Conservation (phyloP, 768 basidiomycete genomes). For the Rhizopogon salebrosus region DNA sequence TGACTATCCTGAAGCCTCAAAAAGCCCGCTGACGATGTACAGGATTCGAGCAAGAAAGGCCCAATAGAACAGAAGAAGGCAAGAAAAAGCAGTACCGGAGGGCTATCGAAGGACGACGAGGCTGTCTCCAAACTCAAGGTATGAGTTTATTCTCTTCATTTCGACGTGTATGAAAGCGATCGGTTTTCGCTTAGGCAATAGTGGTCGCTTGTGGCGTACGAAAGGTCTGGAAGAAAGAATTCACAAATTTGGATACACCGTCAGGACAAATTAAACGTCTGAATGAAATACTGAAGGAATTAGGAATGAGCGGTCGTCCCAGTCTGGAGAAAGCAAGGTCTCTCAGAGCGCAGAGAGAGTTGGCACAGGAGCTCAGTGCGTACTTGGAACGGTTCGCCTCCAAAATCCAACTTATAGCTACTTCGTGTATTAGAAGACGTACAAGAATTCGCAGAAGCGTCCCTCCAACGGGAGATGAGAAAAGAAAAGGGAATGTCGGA, state of each 20-base stretch:
- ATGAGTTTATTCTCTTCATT: conserved; percentile 1
- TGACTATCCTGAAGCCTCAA: background rate
- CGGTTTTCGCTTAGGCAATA: conserved; percentile 40
- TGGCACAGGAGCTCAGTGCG: conserved; percentile 74
- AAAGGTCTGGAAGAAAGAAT: conserved; percentile 73
- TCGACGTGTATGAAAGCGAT: background rate
- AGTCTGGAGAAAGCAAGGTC: conserved; percentile 78
- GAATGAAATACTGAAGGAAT: conserved; percentile 55
- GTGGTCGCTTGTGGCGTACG: conserved; percentile 74
- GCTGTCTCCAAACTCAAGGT: conserved; percentile 75
- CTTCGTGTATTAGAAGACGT: conserved; percentile 58
- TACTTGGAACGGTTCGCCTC: conserved; percentile 6
- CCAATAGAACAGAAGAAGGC: conserved; percentile 23
- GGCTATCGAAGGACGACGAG: conserved; percentile 59
- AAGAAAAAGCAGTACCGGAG: conserved; percentile 23
- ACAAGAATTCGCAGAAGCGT: conserved; percentile 55
- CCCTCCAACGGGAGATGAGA: conserved; percentile 25
- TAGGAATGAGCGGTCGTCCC: conserved; percentile 78
- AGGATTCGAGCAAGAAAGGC: conserved; percentile 21
- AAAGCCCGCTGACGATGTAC: background rate
- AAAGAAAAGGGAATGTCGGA: conserved; percentile 6
- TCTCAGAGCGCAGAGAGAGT: conserved; percentile 68
- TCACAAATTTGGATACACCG: conserved; percentile 51
- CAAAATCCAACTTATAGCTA: background rate
- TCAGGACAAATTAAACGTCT: conserved; percentile 63